These are phyloP conservation scores for Entelexis sorbosivorans DNA, from an alignment of 1,139 yeast genomes.

Conservation along the genomic window DNA sequence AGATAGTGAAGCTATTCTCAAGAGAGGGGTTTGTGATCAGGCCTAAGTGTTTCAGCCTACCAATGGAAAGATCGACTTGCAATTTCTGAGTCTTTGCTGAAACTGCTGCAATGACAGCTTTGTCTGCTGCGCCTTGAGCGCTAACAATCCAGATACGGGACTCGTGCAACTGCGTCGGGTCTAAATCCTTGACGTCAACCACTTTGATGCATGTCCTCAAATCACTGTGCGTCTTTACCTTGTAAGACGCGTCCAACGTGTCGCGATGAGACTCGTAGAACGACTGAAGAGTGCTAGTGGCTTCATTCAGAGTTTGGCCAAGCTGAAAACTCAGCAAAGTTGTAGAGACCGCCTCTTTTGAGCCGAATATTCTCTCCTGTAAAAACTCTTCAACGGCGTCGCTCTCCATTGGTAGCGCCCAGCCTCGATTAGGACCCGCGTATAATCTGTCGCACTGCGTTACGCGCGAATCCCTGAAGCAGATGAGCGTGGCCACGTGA, in stretches of 20 bases:
- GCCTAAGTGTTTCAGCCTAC: not conserved
- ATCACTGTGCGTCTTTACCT: not conserved
- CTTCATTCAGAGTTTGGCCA: not conserved
- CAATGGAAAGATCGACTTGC: constrained; percentile 1
- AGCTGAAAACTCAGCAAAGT: constrained; percentile 7
- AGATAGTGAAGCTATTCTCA: constrained; percentile 1
- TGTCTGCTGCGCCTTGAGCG: constrained; percentile 5
- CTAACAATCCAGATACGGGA: constrained; percentile 6
- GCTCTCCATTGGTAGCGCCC: not conserved
- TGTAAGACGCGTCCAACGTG: constrained; percentile 8
- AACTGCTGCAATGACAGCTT: constrained; percentile 1
- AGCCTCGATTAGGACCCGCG: no score
- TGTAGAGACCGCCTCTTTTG: constrained; percentile 9
- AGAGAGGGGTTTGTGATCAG: constrained; percentile 8
- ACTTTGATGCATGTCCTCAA: not conserved
- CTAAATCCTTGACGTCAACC: not conserved
- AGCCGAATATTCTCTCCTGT: constrained; percentile 12
- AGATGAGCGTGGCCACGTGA: no score
- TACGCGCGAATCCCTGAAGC: no score
- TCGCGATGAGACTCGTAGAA: constrained; percentile 8
- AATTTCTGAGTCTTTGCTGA: not conserved
- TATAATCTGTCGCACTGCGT: no score
- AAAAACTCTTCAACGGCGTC: constrained; percentile 7
- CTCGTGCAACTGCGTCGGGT: not conserved
- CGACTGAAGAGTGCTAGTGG: constrained; percentile 1